A percentile compares a stretch with the other conserved stretches of the same genome.
These are phyloP conservation scores for Cardamine chenopodiifolia DNA, from an alignment of 345 rosid species.

Conservation along the genomic window DNA sequence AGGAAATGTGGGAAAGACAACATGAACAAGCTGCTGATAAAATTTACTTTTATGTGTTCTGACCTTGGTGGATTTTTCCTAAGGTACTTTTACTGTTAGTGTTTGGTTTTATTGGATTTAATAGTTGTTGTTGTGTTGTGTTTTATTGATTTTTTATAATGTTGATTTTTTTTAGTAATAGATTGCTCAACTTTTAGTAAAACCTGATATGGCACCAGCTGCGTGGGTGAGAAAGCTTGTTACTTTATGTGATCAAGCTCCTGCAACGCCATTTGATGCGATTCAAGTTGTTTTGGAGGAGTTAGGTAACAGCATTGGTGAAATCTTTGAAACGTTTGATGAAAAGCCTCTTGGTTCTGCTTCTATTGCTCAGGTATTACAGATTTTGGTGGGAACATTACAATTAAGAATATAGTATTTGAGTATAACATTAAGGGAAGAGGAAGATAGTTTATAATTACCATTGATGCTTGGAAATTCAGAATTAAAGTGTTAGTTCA, in stretches of 20 bases:
- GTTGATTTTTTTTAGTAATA: conserved; percentile 29
- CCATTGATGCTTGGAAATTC: neutral
- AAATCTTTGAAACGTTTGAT: conserved; percentile 75
- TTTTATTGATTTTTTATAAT: neutral
- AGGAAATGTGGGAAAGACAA: conserved; percentile 88
- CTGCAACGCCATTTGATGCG: conserved; percentile 66
- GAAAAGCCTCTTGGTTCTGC: conserved; percentile 88
- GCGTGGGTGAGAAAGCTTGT: conserved; percentile 96
- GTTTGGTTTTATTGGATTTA: conserved; percentile 25
- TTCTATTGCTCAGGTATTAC: conserved; percentile 98
- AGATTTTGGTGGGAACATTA: too few species aligned
- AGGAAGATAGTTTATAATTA: neutral
- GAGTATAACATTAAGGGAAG: neutral
- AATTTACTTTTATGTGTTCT: conserved; percentile 76
- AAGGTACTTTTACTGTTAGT: conserved; percentile 52
- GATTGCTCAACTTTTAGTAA: conserved; percentile 87
- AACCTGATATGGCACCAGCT: conserved; percentile 90
- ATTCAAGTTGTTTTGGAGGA: conserved; percentile 66
- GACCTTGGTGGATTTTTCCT: conserved; percentile 95
- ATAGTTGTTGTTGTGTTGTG: neutral
- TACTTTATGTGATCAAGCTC: conserved; percentile 86
- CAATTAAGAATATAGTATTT: too few species aligned
- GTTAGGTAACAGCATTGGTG: conserved; percentile 57
- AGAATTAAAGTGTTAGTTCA: conserved; percentile 7
- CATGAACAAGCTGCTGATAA: conserved; percentile 86